Conservation (phyloP, 768 basidiomycete genomes). For the Russula abietina region DNA sequence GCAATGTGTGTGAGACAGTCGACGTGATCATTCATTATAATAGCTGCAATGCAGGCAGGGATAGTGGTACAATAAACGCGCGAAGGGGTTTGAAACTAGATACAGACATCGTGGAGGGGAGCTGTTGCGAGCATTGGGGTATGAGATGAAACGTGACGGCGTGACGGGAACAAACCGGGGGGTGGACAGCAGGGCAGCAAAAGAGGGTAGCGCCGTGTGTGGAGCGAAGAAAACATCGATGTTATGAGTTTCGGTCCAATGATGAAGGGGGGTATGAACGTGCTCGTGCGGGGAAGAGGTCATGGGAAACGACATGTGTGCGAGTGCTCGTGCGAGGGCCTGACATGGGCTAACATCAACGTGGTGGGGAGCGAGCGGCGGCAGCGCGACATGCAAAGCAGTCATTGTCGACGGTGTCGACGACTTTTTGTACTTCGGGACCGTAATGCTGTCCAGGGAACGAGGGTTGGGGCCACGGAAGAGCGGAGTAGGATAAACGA, state of each 20-base stretch:
- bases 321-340: background rate
- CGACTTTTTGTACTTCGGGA: conserved; percentile 57
- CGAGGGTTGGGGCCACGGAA: background rate
- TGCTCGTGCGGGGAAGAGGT: background rate
- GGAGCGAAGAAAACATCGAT: background rate
- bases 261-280: conserved; percentile 17
- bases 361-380: conserved; percentile 31
- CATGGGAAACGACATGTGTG: background rate
- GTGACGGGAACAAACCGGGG: conserved; percentile 5
- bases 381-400: conserved; percentile 68
- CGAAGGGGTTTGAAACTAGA: conserved; percentile 6
- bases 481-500: conserved; percentile 27
- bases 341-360: background rate
- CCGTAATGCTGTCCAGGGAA: conserved; percentile 50
- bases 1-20: conserved; percentile 18
- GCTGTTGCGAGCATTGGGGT: conserved; percentile 16
- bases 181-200: conserved; percentile 4
- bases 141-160: conserved; percentile 20
- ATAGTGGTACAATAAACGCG: conserved; percentile 22
- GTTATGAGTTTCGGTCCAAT: conserved; percentile 13
- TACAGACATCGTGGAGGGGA: conserved; percentile 9
- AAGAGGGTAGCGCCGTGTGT: conserved; percentile 9
- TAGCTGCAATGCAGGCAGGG: conserved; percentile 20
- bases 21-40: conserved; percentile 19
- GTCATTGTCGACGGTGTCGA: conserved; percentile 65